Conservation (phyloP, 768 basidiomycete genomes). For the Xerocomus spinulosus region DNA sequence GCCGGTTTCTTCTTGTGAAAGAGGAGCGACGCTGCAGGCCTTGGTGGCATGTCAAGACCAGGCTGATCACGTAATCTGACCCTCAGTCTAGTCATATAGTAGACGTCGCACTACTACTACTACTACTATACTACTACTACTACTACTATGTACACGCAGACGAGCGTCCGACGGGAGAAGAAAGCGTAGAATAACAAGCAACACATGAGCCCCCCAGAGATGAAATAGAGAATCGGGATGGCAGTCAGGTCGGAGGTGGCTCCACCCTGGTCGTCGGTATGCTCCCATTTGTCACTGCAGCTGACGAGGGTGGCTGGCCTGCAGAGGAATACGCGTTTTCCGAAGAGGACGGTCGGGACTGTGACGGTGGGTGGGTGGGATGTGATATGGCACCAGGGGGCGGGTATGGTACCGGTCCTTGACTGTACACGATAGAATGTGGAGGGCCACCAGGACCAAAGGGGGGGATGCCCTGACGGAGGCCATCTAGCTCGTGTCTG, state of each 20-base stretch:
- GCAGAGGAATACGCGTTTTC: constrained; percentile 52
- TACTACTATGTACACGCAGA: constrained; percentile 8
- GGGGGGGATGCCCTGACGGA: constrained; percentile 55
- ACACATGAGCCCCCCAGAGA: constrained; percentile 13
- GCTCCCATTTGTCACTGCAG: constrained; percentile 37
- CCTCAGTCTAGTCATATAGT: constrained; percentile 8
- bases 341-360: constrained; percentile 58
- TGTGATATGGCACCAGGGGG: constrained; percentile 46
- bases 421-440: constrained; percentile 48
- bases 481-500: constrained; percentile 64
- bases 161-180: constrained; percentile 25
- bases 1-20: constrained; percentile 61
- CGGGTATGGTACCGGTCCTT: constrained; percentile 44
- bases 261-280: constrained; percentile 41
- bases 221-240: constrained; percentile 2
- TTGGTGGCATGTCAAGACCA: constrained; percentile 24
- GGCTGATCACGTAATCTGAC: constrained; percentile 26
- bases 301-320: constrained; percentile 27
- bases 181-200: constrained; percentile 15
- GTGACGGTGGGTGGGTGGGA: constrained; percentile 32
- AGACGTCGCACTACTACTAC: constrained; percentile 3
- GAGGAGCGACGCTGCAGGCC: constrained; percentile 46
- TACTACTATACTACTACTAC: too few relatives aligned
- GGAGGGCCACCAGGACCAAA: constrained; percentile 49
- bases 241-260: constrained; percentile 34